Conservation (phyloP, 345 rosid species). For the Corchorus capsularis region DNA sequence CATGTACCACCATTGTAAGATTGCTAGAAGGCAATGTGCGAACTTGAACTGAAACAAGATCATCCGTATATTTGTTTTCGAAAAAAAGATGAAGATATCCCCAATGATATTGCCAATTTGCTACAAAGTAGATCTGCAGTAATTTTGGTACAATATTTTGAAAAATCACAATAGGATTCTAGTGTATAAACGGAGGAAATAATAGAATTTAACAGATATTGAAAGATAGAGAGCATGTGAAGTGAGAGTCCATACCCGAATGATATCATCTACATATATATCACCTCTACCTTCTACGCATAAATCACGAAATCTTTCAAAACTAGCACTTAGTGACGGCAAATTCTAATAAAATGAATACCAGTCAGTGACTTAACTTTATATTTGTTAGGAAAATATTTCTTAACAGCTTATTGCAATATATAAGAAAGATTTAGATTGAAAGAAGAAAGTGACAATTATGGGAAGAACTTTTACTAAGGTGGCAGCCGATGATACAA, state of each 20-base stretch:
- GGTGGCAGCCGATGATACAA: not conserved
- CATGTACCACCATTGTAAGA: constrained; percentile 77
- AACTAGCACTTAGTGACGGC: constrained; percentile 84
- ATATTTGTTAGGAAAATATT: too few species aligned
- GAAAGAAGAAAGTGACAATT: not conserved
- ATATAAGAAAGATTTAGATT: too few species aligned
- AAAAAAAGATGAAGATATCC: constrained; percentile 94
- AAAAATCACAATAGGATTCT: constrained; percentile 6
- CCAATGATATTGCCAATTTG: constrained; percentile 90
- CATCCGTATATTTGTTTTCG: constrained; percentile 91
- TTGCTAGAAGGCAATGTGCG: constrained; percentile 85
- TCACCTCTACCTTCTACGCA: constrained; percentile 97
- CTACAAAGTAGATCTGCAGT: constrained; percentile 87
- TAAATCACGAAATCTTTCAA: constrained; percentile 85
- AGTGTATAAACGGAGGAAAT: not conserved
- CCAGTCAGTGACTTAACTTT: too few species aligned
- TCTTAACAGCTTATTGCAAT: too few species aligned
- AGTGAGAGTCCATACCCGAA: constrained; percentile 63
- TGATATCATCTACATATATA: constrained; percentile 84
- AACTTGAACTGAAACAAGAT: constrained; percentile 81
- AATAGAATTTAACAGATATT: too few species aligned
- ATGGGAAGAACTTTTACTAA: not conserved
- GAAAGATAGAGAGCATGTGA: constrained; percentile 9
- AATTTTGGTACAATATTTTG: constrained; percentile 12
- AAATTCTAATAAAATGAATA: constrained; percentile 20